Percentiles rank a stretch among this genome's conserved stretches.
phyloP scores from a whole-genome alignment of 352 stramenopile genomes.

The Peronospora belbahrii region DNA sequence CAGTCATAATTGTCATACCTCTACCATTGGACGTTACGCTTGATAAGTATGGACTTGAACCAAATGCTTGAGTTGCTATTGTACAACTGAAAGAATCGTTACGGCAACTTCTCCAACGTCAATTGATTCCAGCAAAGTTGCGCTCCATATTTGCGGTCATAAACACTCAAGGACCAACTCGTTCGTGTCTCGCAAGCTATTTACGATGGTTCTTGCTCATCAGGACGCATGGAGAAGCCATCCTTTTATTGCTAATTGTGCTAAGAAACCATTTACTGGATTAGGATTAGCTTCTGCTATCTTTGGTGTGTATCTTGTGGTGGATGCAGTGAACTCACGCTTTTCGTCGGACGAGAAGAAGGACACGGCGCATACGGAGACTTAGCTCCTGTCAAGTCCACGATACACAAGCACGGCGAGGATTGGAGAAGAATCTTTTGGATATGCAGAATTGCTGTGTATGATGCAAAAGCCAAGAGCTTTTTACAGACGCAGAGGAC shows the following conservation, averaged over 20 bases:
- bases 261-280: constrained; percentile 82
- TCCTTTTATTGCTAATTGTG: constrained; percentile 74
- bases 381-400: too few species aligned
- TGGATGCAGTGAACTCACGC: constrained; percentile 51
- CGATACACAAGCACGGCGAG: too few species aligned
- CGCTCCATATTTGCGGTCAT: constrained; percentile 11
- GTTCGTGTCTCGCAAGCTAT: too few species aligned
- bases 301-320: constrained; percentile 71
- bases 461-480: background rate
- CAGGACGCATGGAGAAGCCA: constrained; percentile 87
- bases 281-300: constrained; percentile 67
- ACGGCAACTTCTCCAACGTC: too few species aligned
- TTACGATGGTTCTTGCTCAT: constrained; percentile 72
- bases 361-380: constrained; percentile 25
- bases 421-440: constrained; percentile 52
- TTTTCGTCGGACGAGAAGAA: constrained; percentile 27
- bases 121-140: background rate
- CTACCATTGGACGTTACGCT: too few species aligned
- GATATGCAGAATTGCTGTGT: constrained; percentile 17
- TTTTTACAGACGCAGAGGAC: background rate
- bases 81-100: background rate
- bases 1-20: constrained; percentile 1
- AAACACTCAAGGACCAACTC: too few species aligned
- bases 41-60: too few species aligned
- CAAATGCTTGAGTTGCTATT: constrained; percentile 1